These are phyloP conservation scores for Centaurea solstitialis DNA, from an alignment of 129 eudicot species.

Conservation along the genomic window DNA sequence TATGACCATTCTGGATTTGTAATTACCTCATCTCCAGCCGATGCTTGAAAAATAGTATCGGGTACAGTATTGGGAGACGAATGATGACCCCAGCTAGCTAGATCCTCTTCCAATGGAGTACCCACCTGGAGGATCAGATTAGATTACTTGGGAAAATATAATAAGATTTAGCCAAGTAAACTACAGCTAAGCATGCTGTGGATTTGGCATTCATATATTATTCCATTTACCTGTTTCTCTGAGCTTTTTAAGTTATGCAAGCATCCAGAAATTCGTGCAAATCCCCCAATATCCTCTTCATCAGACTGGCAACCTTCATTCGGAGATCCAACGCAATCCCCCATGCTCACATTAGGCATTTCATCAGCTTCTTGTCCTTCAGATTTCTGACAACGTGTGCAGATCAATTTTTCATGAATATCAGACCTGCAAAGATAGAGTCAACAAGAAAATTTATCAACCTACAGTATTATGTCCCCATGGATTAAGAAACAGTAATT, in stretches of 20 bases:
- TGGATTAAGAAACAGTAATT: not conserved
- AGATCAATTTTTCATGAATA: slow-evolving; percentile 89
- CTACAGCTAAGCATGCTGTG: not conserved
- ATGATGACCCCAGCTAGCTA: slow-evolving; percentile 98
- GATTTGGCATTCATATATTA: not conserved
- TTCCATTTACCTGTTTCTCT: slow-evolving; percentile 70
- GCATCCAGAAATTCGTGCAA: slow-evolving; percentile 90
- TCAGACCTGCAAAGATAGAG: slow-evolving; percentile 62
- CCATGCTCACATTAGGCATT: not conserved
- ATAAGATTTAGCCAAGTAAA: not conserved
- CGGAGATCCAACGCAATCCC: slow-evolving; percentile 20
- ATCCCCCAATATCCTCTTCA: slow-evolving; percentile 87
- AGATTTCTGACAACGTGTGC: slow-evolving; percentile 62
- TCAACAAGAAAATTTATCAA: not conserved
- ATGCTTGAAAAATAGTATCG: slow-evolving; percentile 83
- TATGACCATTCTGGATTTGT: not conserved
- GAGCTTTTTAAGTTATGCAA: slow-evolving; percentile 64
- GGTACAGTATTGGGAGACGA: slow-evolving; percentile 69
- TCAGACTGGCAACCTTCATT: slow-evolving; percentile 40
- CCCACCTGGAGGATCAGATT: slow-evolving; percentile 48
- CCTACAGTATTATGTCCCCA: not conserved
- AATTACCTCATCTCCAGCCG: slow-evolving; percentile 95
- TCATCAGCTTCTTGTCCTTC: slow-evolving; percentile 30
- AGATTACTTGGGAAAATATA: not conserved
- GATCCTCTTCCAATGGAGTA: slow-evolving; percentile 91